Evolutionary conservation across 192 early-diverging fungal species (phyloP).

Genomic region (Rhizophagus sp.): DNA sequence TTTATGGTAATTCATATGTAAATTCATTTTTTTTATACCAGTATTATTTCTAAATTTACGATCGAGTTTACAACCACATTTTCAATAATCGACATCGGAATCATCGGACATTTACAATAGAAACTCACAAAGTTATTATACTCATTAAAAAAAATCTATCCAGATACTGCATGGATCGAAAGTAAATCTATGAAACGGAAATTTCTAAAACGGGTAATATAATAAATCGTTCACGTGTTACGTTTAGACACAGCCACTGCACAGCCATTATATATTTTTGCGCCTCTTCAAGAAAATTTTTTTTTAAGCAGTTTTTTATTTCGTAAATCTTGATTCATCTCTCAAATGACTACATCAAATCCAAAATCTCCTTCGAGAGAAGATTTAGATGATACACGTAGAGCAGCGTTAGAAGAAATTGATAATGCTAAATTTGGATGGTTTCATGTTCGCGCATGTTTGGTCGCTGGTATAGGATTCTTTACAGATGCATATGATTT

Average conservation of each 20-base stretch:
- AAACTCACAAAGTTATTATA: too few species aligned
- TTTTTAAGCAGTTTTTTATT: not conserved
- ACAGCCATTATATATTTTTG: not conserved
- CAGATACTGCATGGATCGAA: too few species aligned
- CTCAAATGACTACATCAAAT: not conserved
- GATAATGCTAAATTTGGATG: constrained; percentile 79
- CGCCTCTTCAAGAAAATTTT: not conserved
- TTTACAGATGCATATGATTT: constrained; percentile 96
- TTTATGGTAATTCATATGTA: too few species aligned
- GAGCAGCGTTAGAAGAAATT: constrained; percentile 47
- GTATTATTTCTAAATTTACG: too few species aligned
- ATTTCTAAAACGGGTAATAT: too few species aligned
- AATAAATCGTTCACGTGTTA: too few species aligned
- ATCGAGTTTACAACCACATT: too few species aligned
- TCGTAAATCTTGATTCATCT: not conserved
- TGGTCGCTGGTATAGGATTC: constrained; percentile 77
- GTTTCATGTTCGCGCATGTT: constrained; percentile 70
- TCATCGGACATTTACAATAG: too few species aligned
- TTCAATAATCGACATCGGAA: too few species aligned
- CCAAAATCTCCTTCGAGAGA: not conserved
- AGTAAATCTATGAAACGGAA: too few species aligned
- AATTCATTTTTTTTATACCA: too few species aligned
- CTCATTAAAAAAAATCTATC: too few species aligned
- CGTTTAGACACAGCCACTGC: not conserved
- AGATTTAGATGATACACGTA: constrained; percentile 36